A percentile compares a stretch with the other conserved stretches of the same genome.
These are phyloP conservation scores for Cryphonectria carpinicola DNA, from an alignment of 2,329 filamentous ascomycete genomes.

Conservation along the genomic window DNA sequence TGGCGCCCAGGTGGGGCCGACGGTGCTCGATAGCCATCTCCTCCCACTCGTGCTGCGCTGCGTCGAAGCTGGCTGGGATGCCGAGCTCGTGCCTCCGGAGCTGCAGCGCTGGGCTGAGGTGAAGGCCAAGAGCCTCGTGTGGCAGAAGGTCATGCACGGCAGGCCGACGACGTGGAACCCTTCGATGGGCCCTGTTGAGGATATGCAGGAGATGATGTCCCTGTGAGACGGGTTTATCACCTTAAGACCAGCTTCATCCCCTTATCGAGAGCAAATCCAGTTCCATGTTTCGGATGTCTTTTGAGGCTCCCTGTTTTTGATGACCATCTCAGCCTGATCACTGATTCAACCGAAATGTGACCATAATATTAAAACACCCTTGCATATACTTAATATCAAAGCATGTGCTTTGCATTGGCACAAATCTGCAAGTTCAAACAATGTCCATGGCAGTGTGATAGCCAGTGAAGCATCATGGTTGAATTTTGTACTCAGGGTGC, in stretches of 20 bases:
- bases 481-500: too few species aligned
- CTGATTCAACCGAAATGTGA: neutral
- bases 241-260: neutral
- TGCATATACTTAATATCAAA: too few species aligned
- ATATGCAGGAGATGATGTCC: conserved; percentile 1
- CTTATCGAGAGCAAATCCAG: too few species aligned
- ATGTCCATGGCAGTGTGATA: too few species aligned
- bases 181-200: conserved; percentile 3
- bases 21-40: neutral
- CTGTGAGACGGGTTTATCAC: neutral
- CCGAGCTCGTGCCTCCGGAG: neutral
- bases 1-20: neutral
- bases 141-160: conserved; percentile 2
- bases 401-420: neutral
- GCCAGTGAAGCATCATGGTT: too few species aligned
- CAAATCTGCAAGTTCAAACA: too few species aligned
- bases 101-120: neutral
- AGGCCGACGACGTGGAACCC: neutral
- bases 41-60: neutral
- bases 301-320: neutral
- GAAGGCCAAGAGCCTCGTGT: neutral
- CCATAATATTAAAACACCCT: too few species aligned
- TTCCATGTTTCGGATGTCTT: too few species aligned
- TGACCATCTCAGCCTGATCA: neutral
- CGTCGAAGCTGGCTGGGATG: neutral